Evolutionary conservation across 2,329 filamentous ascomycete species (phyloP).

Genomic region (Penicillium italicum): DNA sequence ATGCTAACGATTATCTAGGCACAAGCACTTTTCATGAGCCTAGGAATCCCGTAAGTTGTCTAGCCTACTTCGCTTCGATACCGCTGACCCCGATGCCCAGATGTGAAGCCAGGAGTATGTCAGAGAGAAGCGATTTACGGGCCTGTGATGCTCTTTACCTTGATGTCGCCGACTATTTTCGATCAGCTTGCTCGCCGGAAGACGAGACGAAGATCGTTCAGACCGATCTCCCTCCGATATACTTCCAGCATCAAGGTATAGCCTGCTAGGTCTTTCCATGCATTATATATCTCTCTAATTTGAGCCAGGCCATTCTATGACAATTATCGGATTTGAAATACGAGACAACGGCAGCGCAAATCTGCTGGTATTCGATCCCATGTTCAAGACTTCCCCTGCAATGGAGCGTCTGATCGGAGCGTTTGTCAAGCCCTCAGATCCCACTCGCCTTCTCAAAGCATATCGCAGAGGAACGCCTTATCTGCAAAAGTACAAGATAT

Average conservation of each 20-base stretch:
- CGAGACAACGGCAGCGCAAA: conserved; percentile 61
- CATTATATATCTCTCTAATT: not conserved
- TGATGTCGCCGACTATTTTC: conserved; percentile 72
- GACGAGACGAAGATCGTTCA: conserved; percentile 58
- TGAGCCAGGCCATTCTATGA: conserved; percentile 76
- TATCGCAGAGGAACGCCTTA: conserved; percentile 71
- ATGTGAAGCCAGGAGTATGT: conserved; percentile 62
- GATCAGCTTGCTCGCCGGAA: conserved; percentile 48
- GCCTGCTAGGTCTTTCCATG: not conserved
- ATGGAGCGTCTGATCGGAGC: conserved; percentile 58
- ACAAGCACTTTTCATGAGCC: conserved; percentile 69
- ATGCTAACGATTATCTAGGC: conserved; percentile 51
- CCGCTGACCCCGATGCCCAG: conserved; percentile 22
- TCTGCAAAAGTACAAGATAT: conserved; percentile 67
- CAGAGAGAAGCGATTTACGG: conserved; percentile 43
- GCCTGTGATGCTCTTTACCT: conserved; percentile 59
- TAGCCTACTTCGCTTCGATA: not conserved
- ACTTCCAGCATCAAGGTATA: conserved; percentile 76
- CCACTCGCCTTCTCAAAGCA: conserved; percentile 59
- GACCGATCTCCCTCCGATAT: conserved; percentile 77
- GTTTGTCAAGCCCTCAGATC: conserved; percentile 41
- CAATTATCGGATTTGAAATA: conserved; percentile 79
- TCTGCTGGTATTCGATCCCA: conserved; percentile 84
- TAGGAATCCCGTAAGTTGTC: conserved; percentile 60
- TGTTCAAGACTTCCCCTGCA: conserved; percentile 65